Percentiles rank a stretch among this genome's conserved stretches.
phyloP scores from a whole-genome alignment of 2,329 filamentous ascomycete genomes.

The Botrytis hyacinthi region DNA sequence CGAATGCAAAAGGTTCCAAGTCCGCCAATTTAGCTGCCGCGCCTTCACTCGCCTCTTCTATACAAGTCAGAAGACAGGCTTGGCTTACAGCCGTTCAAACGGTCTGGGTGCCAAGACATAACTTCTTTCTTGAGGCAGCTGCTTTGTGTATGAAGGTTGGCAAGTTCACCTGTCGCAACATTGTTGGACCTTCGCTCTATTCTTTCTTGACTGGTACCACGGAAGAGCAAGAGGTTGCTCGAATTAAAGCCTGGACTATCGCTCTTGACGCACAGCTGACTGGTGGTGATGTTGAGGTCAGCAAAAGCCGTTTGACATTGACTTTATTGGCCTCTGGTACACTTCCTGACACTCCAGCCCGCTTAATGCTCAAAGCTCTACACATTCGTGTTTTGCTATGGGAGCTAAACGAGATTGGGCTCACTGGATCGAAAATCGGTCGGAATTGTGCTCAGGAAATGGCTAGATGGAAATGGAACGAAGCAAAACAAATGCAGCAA shows the following conservation, averaged over 20 bases:
- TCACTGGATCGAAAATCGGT: slow-evolving; percentile 61
- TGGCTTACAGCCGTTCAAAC: slow-evolving; percentile 94
- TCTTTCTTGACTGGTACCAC: slow-evolving; percentile 76
- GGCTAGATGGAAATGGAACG: slow-evolving; percentile 76
- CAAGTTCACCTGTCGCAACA: slow-evolving; percentile 76
- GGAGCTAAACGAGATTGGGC: slow-evolving; percentile 66
- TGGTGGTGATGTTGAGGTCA: slow-evolving; percentile 86
- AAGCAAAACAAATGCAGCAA: slow-evolving; percentile 65
- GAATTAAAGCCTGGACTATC: slow-evolving; percentile 90
- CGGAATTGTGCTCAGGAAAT: slow-evolving; percentile 71
- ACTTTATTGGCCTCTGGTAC: slow-evolving; percentile 87
- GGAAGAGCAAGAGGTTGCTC: slow-evolving; percentile 79
- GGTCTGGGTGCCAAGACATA: slow-evolving; percentile 85
- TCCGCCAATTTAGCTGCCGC: slow-evolving; percentile 51
- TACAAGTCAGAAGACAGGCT: slow-evolving; percentile 80
- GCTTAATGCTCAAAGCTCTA: slow-evolving; percentile 87
- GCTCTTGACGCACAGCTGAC: slow-evolving; percentile 90
- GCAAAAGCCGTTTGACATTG: slow-evolving; percentile 78
- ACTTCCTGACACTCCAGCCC: slow-evolving; percentile 74
- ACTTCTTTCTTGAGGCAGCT: slow-evolving; percentile 79
- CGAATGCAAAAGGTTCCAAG: slow-evolving; percentile 52
- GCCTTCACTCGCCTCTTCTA: slow-evolving; percentile 75
- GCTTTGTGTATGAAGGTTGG: slow-evolving; percentile 76
- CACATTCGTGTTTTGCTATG: slow-evolving; percentile 88
- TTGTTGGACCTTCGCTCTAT: slow-evolving; percentile 75